Evolutionary conservation across 2,329 filamentous ascomycete genomes (phyloP).

Genomic region (Penicillium paneum): DNA sequence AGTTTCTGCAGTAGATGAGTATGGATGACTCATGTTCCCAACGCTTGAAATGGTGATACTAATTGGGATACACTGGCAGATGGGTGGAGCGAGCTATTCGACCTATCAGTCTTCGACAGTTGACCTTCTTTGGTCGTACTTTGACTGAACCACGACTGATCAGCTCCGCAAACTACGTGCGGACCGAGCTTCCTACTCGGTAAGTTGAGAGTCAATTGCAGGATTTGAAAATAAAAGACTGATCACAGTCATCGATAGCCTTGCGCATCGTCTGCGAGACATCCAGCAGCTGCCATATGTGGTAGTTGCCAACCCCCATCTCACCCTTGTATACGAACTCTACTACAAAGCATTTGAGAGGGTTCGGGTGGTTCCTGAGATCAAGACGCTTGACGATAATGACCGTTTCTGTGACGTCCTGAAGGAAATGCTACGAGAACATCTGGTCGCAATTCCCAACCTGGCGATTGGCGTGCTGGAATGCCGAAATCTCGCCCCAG

Average conservation of each 20-base stretch:
- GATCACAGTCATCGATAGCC: conserved; percentile 46
- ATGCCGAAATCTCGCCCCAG: conserved; percentile 76
- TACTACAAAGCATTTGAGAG: conserved; percentile 97
- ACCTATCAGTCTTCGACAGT: conserved; percentile 92
- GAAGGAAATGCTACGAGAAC: conserved; percentile 74
- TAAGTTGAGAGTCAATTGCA: conserved; percentile 35
- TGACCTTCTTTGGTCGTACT: conserved; percentile 95
- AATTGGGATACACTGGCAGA: conserved; percentile 48
- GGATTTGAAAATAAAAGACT: neutral
- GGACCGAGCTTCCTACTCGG: conserved; percentile 87
- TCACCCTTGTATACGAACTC: conserved; percentile 91
- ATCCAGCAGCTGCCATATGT: conserved; percentile 96
- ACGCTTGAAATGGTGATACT: conserved; percentile 8
- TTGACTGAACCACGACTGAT: conserved; percentile 85
- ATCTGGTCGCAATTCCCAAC: conserved; percentile 89
- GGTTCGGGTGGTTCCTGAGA: conserved; percentile 78
- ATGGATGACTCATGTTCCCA: conserved; percentile 26
- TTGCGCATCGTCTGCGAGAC: conserved; percentile 91
- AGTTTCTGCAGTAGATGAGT: conserved; percentile 60
- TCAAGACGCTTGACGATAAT: conserved; percentile 85
- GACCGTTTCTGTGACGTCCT: conserved; percentile 80
- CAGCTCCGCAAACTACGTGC: conserved; percentile 95
- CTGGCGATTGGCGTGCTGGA: conserved; percentile 92
- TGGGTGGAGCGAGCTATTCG: conserved; percentile 91
- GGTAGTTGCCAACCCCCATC: conserved; percentile 90